Evolutionary conservation across 2,329 filamentous ascomycete species (phyloP).

Genomic region (Seiridium unicorne): DNA sequence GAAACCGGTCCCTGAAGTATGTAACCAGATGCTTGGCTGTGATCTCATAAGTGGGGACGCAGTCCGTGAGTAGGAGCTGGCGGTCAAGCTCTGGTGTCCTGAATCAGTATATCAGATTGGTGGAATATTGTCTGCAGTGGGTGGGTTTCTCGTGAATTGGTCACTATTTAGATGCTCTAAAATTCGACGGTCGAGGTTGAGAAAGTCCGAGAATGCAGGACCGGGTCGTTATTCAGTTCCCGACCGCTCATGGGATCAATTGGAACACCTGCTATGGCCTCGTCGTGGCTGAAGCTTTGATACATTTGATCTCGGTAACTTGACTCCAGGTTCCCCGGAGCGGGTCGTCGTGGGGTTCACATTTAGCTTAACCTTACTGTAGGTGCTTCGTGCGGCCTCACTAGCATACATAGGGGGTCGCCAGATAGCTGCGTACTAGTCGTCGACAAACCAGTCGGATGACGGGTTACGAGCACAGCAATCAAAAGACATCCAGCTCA

Average conservation of each 20-base stretch:
- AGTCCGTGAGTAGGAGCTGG: neutral
- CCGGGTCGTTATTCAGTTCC: neutral
- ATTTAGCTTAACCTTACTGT: too few relatives aligned
- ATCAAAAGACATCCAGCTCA: too few relatives aligned
- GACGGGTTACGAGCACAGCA: too few relatives aligned
- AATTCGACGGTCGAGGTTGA: too few relatives aligned
- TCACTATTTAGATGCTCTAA: too few relatives aligned
- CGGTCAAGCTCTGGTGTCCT: neutral
- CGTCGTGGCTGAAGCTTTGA: neutral
- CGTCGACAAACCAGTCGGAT: too few relatives aligned
- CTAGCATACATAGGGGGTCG: too few relatives aligned
- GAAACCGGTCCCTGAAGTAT: neutral
- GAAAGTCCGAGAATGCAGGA: too few relatives aligned
- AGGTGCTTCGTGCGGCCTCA: neutral
- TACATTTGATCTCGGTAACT: neutral
- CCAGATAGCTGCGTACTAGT: too few relatives aligned
- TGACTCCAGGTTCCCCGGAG: neutral
- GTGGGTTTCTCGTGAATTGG: neutral
- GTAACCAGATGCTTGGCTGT: neutral
- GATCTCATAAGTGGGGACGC: constrained; percentile 3
- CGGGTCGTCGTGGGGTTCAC: neutral
- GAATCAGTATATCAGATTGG: neutral
- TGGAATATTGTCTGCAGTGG: neutral
- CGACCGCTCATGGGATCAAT: neutral
- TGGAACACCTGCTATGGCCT: neutral